phyloP scores from a whole-genome alignment of 225 moss, liverwort and hornwort species.

The Neckera pumila region DNA sequence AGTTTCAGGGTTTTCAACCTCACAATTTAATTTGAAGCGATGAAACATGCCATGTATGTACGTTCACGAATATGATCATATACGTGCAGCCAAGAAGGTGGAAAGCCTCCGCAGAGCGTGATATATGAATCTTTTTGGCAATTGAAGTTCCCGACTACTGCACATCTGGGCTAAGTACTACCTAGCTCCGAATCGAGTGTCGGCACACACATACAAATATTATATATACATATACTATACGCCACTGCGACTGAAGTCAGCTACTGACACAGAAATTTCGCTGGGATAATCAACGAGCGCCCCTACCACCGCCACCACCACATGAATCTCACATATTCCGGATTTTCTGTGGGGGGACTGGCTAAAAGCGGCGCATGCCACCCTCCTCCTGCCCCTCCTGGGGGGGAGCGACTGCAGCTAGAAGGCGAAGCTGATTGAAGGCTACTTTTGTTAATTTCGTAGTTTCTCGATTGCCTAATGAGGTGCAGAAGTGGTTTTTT shows the following conservation, averaged over 20 bases:
- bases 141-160: not conserved
- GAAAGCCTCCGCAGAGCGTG: not conserved
- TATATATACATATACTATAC: not conserved
- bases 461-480: not conserved
- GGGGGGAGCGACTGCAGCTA: not conserved
- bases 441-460: not conserved
- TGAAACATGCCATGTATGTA: not conserved
- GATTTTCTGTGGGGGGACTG: not conserved
- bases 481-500: not conserved
- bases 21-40: not conserved
- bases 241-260: not conserved
- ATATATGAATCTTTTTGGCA: too few species aligned
- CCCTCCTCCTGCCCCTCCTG: not conserved
- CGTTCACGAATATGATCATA: not conserved
- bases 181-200: not conserved
- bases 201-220: not conserved
- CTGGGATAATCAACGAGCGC: not conserved
- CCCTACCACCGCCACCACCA: not conserved
- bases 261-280: not conserved
- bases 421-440: not conserved
- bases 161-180: not conserved
- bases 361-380: not conserved
- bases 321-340: not conserved
- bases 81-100: not conserved
- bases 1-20: not conserved